Evolutionary conservation across 2,329 filamentous ascomycete genomes (phyloP), one percentile per base, ranked within the genome.

Genomic region (Pezicula carpinea): DNA sequence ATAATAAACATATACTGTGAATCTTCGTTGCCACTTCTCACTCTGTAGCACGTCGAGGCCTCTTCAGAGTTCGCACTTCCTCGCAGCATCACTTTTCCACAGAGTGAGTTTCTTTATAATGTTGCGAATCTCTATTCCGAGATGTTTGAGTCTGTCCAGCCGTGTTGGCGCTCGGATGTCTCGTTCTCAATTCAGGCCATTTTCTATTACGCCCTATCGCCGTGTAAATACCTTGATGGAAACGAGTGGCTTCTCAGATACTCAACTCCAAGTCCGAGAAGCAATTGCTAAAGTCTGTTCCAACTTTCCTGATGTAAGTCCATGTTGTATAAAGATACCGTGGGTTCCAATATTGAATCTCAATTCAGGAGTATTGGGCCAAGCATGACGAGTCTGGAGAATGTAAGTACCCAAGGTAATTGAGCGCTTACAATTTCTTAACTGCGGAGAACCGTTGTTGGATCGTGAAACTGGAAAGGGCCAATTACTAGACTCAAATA

Each of bases 251-350:
- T 90, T 92, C 67, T 83, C 80, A 0, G 80, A 87, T 38, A 83
- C 82, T 41, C 86, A 92, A 58, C 60, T 90, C 39, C 80, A 77
- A 44, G 87, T 92, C 4, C 77, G 85, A 31, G 83, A 89, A 50
- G 82, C 85, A 0, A 75, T 91, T 17, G 67, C 71, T 3, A 80
- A 84, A 19, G 73, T 91, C 21, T 91, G 87, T 63, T 70, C 80
- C 2, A 72, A 79, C 8, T 92, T 88, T 52, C 79, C 85, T 14
- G 83, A 88, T 56, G 58, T 60, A 38, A 54, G 66, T 64, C 51
- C 31, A 52, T 50, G 31, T 26, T 11, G 23, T 19, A 39, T 13
- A 34, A n/a, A 33, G 21, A 34, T 17, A 17, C 43, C 36, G 8
- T 18, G 4, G 36, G n/a, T 18, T 14, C 6, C 8, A 26, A 23